Conservation (phyloP, 495 filamentous ascomycete species). For the Aspergillus coremiiformis region DNA sequence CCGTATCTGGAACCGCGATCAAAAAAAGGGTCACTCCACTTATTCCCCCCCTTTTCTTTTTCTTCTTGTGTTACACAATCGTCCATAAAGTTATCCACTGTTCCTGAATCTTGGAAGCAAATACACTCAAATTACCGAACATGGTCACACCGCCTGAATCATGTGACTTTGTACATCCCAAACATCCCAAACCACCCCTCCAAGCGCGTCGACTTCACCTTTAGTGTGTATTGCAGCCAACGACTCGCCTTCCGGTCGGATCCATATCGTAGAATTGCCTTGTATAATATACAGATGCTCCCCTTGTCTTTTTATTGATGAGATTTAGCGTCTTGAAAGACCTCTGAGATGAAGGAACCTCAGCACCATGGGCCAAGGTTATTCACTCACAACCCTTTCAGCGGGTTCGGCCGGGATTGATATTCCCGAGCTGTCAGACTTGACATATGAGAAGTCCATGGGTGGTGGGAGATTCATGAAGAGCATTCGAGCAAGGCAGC, state of each 20-base stretch:
- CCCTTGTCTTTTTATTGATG: background rate
- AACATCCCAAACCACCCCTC: background rate
- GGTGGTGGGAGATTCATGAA: constrained; percentile 97
- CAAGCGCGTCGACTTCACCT: constrained; percentile 9
- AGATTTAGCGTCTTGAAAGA: background rate
- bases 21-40: too few relatives aligned
- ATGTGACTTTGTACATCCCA: constrained; percentile 3
- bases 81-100: too few relatives aligned
- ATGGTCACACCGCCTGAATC: constrained; percentile 3
- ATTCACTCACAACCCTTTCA: constrained; percentile 83
- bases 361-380: constrained; percentile 86
- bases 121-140: too few relatives aligned
- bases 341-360: constrained; percentile 30
- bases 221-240: background rate
- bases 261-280: background rate
- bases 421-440: constrained; percentile 79
- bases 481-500: constrained; percentile 81
- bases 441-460: constrained; percentile 87
- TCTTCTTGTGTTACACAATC: too few relatives aligned
- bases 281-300: background rate
- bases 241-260: background rate
- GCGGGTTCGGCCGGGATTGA: constrained; percentile 90
- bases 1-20: too few relatives aligned
- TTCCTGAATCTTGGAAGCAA: too few relatives aligned
- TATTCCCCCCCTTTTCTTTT: too few relatives aligned